phyloP scores from a whole-genome alignment of 2,329 filamentous ascomycete species.

The Sarocladiaceae sp. region DNA sequence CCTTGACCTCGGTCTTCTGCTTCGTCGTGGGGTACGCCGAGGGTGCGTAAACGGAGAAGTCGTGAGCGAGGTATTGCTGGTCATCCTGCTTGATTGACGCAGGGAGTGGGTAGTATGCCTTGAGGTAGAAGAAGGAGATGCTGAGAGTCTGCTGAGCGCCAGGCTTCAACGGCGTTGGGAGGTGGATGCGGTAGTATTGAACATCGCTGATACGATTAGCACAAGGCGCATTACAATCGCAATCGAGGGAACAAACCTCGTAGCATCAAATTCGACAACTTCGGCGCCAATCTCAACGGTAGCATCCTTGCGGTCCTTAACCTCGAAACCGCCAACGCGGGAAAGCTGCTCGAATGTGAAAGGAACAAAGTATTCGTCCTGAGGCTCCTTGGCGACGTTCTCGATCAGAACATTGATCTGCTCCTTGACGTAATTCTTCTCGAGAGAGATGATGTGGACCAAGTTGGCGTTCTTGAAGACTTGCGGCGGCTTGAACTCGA shows the following conservation, averaged over 20 bases:
- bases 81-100: slow-evolving; percentile 78
- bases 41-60: slow-evolving; percentile 79
- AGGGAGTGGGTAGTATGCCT: slow-evolving; percentile 76
- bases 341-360: slow-evolving; percentile 74
- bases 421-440: slow-evolving; percentile 89
- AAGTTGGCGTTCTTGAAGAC: slow-evolving; percentile 94
- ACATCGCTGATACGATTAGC: slow-evolving; percentile 47
- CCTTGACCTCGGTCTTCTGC: slow-evolving; percentile 97
- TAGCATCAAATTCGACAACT: slow-evolving; percentile 57
- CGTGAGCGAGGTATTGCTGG: slow-evolving; percentile 80
- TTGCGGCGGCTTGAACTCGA: slow-evolving; percentile 77
- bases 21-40: slow-evolving; percentile 83
- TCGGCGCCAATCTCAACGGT: slow-evolving; percentile 66
- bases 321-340: slow-evolving; percentile 81
- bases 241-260: slow-evolving; percentile 41
- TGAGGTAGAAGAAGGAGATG: slow-evolving; percentile 79
- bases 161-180: slow-evolving; percentile 71
- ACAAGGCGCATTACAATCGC: neutral
- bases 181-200: slow-evolving; percentile 80
- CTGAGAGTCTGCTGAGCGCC: slow-evolving; percentile 79
- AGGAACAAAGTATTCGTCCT: slow-evolving; percentile 87
- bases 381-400: slow-evolving; percentile 74
- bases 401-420: slow-evolving; percentile 91
- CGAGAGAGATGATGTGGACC: slow-evolving; percentile 83
- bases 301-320: slow-evolving; percentile 83